Evolutionary conservation across 1,139 yeast genomes (phyloP), one percentile per base, ranked within the genome.

Genomic region (Saccharomyces hybrid): DNA sequence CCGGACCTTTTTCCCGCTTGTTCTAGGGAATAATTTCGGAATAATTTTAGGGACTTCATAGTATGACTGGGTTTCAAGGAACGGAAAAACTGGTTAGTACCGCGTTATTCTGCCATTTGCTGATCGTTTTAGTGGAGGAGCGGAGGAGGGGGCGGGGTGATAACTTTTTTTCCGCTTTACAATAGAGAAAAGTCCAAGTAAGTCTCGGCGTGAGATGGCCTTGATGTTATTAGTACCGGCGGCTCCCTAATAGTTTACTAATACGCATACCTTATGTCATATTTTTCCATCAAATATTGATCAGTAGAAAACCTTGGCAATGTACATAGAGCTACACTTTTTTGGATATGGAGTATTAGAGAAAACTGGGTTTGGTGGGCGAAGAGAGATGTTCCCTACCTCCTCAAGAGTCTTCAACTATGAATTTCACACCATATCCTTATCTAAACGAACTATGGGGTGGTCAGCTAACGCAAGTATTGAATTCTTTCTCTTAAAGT

Each of bases 61-160:
- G 44, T 16, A 38, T 38, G 44, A 16, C 44, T 38, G 44, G 44
- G 44, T 38, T 38, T 38, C 44, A 16, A 38, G 44, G 44, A 38
- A 38, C 44, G 44, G 44, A 38, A 38, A 38, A 38, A 19, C 44
- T 38, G 44, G 6, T 11, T 9, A 13, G 26, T 19, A 38, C 25
- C 25, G 44, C 44, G 44, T 16, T 38, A 7, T 19, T 11, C 42
- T 11, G 25, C 44, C 26, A 38, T 9, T 16, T 38, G 7, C 25
- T 38, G 25, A 9, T 16, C 44, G 44, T 19, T 38, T 38, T 19
- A 8, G 44, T 16, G 44, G 7, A 38, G 44, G 25, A 16, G 25
- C 25, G 44, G 38, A 32, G 14, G 16, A 32, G 38, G 38, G 38
- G 38, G 38, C 16, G 14, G 44, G 44, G 44, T 11, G 25, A 16